These are phyloP conservation scores for Fimicolochytrium jonesii DNA, from an alignment of 192 early-diverging fungal genomes.

Conservation along the genomic window DNA sequence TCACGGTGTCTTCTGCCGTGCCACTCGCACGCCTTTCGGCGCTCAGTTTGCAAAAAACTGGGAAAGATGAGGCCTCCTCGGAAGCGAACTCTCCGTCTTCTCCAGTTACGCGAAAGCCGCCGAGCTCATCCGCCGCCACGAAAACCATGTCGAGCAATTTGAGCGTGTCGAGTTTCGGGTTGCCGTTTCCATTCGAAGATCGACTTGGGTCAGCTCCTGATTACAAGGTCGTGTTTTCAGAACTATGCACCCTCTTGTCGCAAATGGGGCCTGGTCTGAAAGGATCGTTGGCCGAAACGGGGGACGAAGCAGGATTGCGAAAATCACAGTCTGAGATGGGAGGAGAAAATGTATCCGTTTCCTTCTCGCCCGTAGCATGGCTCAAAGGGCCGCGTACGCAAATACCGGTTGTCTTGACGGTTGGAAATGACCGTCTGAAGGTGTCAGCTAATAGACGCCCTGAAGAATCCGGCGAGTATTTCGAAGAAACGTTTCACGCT, in stretches of 20 bases:
- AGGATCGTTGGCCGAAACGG: slow-evolving; percentile 10
- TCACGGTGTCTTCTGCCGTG: too few species aligned
- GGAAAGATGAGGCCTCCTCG: too few species aligned
- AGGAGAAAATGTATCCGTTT: slow-evolving; percentile 53
- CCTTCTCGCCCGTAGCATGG: slow-evolving; percentile 62
- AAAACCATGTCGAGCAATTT: too few species aligned
- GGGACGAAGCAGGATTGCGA: not conserved
- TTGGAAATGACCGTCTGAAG: slow-evolving; percentile 79
- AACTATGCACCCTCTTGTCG: slow-evolving; percentile 77
- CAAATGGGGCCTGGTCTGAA: slow-evolving; percentile 86
- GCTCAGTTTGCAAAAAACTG: too few species aligned
- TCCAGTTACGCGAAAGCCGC: too few species aligned
- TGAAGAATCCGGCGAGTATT: slow-evolving; percentile 47
- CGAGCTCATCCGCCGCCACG: too few species aligned
- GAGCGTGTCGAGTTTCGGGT: too few species aligned
- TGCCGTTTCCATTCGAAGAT: too few species aligned
- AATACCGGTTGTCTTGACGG: slow-evolving; percentile 74
- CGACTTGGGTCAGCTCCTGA: too few species aligned
- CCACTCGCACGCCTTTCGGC: too few species aligned
- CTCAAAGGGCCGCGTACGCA: slow-evolving; percentile 61
- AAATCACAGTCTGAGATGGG: too few species aligned
- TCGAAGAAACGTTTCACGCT: slow-evolving; percentile 87
- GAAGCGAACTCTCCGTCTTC: too few species aligned
- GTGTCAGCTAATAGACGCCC: slow-evolving; percentile 32
- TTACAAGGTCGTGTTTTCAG: slow-evolving; percentile 53